These are phyloP conservation scores for Scheffersomyces stambukii DNA, from an alignment of 1,139 yeast genomes.

Conservation along the genomic window DNA sequence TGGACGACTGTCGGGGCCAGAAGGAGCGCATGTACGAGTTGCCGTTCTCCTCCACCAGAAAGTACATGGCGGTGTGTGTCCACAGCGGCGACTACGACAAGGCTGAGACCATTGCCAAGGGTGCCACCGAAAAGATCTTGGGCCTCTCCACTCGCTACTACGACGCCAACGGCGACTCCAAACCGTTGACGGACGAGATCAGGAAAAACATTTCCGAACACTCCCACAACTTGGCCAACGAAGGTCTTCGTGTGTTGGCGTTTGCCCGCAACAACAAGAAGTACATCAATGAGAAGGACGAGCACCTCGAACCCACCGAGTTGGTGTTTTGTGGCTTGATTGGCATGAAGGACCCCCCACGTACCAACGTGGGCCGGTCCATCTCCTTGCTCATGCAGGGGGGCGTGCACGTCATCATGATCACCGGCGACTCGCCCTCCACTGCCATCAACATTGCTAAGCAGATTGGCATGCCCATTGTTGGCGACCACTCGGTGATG, in stretches of 20 bases:
- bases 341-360: constrained; percentile 97
- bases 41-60: constrained; percentile 81
- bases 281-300: constrained; percentile 22
- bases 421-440: constrained; percentile 91
- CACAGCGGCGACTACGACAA: constrained; percentile 56
- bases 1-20: constrained; percentile 64
- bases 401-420: constrained; percentile 95
- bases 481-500: constrained; percentile 63
- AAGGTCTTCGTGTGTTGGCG: constrained; percentile 84
- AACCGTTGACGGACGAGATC: constrained; percentile 49
- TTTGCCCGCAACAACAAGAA: constrained; percentile 55
- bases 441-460: constrained; percentile 91
- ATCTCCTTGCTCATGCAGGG: constrained; percentile 75
- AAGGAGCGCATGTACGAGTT: constrained; percentile 61
- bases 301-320: constrained; percentile 40
- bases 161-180: constrained; percentile 52
- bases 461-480: constrained; percentile 86
- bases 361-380: constrained; percentile 74
- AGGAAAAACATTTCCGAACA: constrained; percentile 44
- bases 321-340: constrained; percentile 77
- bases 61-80: constrained; percentile 80
- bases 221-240: constrained; percentile 65
- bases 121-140: constrained; percentile 80
- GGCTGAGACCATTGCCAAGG: constrained; percentile 70
- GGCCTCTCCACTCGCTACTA: constrained; percentile 57